Evolutionary conservation across 192 early-diverging fungal genomes (phyloP), one percentile per base, ranked within the genome.

Genomic region (Podila epigama): DNA sequence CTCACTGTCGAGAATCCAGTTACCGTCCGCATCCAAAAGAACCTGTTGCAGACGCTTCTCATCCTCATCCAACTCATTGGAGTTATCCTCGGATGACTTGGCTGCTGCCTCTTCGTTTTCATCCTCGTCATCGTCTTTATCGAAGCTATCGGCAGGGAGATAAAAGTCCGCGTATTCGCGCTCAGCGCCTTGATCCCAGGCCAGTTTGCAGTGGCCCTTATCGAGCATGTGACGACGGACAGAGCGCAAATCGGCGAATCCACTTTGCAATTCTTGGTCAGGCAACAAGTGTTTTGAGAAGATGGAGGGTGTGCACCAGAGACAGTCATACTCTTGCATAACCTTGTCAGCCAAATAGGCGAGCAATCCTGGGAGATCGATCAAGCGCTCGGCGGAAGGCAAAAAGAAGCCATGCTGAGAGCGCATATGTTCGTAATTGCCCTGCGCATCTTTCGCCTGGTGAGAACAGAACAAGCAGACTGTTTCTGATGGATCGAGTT

Each of bases 391-490:
- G 16, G 33, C 50, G 1, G 68, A 62, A 20, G 67, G 77, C 13
- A 79, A 35, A 54, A 79, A 79, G 58, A 79, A 79, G 22, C 77
- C 65, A 27, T 79, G 77, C 10, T 39, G 33, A 22, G 64, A 32
- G 15, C 58, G 52, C 77, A 79, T 79, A 25, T 79, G 77, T 13
- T 55, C 63, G 34, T 70, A 70, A 36, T 79, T 79, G 40, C 11
- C 58, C 25, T 89, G 84, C 37, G 90, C 91, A 35, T 84, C 73
- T 10, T 69, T 66, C 0, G 88, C 78, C 44, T 69, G 70, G 62
- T 91, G 84, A 20, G 85, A 67, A 79, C 98, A 99, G 82, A 99
- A 99, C 40, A 99, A 81, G 83, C 98, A 99, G 72, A 97, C 95
- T 0, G 60, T 37, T 15, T 89, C 88, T 13, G 85, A 79, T 0